Percentiles rank a stretch among this genome's conserved stretches.
Conservation (phyloP, 352 stramenopile genomes). For the Saprolegnia diclina region DNA sequence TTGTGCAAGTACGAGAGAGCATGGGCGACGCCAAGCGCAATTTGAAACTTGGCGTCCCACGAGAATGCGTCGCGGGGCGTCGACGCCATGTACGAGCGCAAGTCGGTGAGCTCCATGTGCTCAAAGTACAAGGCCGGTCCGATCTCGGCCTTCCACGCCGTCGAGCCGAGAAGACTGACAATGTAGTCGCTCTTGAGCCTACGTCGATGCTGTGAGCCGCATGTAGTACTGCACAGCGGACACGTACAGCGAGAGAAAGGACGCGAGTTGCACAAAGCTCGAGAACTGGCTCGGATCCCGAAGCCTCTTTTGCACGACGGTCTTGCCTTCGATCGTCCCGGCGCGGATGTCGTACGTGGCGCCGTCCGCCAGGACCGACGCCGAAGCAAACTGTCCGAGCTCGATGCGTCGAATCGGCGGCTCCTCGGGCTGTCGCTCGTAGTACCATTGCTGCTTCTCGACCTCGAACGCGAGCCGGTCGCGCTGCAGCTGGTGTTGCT, state of each 20-base stretch:
- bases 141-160: neutral
- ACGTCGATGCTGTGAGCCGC: neutral
- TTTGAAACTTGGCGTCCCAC: constrained; percentile 3
- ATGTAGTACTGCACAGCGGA: neutral
- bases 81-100: neutral
- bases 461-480: neutral
- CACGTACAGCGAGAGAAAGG: constrained; percentile 2
- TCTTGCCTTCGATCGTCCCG: constrained; percentile 5
- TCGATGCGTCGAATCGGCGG: constrained; percentile 7
- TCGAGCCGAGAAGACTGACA: neutral
- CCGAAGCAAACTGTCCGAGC: neutral
- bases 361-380: neutral
- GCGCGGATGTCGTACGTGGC: neutral
- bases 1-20: constrained; percentile 10
- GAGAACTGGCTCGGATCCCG: constrained; percentile 1
- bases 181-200: constrained; percentile 8
- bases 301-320: constrained; percentile 8
- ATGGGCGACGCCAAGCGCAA: neutral
- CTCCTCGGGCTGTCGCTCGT: neutral
- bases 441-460: constrained; percentile 14
- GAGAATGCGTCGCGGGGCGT: neutral
- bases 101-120: constrained; percentile 5
- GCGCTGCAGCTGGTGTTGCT: constrained; percentile 6
- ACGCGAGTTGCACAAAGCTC: neutral
- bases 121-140: neutral